Conservation (phyloP, 106 monocot species). For the Acanthochlamys bracteata region DNA sequence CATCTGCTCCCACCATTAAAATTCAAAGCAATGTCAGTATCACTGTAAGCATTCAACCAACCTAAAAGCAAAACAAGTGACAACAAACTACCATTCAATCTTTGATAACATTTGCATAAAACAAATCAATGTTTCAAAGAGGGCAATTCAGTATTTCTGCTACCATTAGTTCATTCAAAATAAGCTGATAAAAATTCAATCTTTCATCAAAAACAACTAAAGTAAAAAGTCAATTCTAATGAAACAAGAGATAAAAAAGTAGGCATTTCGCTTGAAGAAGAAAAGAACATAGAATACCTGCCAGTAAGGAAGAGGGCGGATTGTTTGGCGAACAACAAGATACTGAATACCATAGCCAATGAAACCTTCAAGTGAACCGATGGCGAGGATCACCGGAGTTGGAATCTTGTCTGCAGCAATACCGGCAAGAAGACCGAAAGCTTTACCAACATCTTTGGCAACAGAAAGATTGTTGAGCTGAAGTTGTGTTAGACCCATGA, state of each 20-base stretch:
- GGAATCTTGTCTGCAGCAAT: slow-evolving; percentile 75
- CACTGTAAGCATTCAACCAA: too few relatives aligned
- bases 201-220: too few relatives aligned
- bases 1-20: slow-evolving; percentile 41
- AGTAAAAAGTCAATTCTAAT: too few relatives aligned
- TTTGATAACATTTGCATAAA: too few relatives aligned
- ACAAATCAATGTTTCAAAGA: too few relatives aligned
- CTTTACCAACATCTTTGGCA: slow-evolving; percentile 88
- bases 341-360: slow-evolving; percentile 76
- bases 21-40: not conserved
- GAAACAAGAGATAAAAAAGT: too few relatives aligned
- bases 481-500: slow-evolving; percentile 70
- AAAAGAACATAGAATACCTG: slow-evolving; percentile 27
- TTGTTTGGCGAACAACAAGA: slow-evolving; percentile 64
- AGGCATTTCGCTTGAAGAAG: not conserved
- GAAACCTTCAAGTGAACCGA: slow-evolving; percentile 75
- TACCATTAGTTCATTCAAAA: too few relatives aligned
- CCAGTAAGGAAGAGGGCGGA: slow-evolving; percentile 71
- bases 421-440: slow-evolving; percentile 79
- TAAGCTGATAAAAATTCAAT: too few relatives aligned
- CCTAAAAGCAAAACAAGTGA: too few relatives aligned
- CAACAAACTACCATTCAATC: too few relatives aligned
- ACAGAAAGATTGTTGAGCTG: slow-evolving; percentile 80
- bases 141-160: too few relatives aligned
- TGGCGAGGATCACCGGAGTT: slow-evolving; percentile 50